Conservation (phyloP, 2,329 filamentous ascomycete species). For the Ophiocordyceps polyrhachis-furcata region DNA sequence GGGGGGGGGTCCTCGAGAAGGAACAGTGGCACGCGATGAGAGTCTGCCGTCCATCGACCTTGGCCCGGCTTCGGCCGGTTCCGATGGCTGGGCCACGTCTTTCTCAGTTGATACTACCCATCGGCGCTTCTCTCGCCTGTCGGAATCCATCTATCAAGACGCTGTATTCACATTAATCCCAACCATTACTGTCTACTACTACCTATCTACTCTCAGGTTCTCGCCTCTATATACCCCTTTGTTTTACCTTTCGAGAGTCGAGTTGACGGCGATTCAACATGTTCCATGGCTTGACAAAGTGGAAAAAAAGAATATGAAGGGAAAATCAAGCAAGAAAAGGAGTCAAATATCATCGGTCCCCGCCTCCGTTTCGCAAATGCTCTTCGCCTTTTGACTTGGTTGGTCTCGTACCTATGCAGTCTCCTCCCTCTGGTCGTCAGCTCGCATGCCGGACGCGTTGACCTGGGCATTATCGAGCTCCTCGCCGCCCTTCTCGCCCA, state of each 20-base stretch:
- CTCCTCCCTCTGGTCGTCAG: background rate
- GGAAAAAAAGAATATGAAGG: background rate
- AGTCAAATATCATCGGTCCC: background rate
- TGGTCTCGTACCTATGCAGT: background rate
- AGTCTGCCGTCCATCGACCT: too few relatives aligned
- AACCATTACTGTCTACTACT: background rate
- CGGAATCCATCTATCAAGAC: background rate
- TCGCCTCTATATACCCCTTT: background rate
- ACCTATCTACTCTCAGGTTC: background rate
- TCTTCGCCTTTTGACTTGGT: background rate
- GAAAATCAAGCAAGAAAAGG: too few relatives aligned
- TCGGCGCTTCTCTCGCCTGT: background rate
- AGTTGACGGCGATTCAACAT: background rate
- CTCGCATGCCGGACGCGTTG: slow-evolving; percentile 30
- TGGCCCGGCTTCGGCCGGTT: too few relatives aligned
- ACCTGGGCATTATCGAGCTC: slow-evolving; percentile 38
- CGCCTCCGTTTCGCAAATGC: background rate
- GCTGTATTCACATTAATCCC: background rate
- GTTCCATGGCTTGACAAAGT: background rate
- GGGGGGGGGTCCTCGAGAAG: background rate
- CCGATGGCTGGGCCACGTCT: too few relatives aligned
- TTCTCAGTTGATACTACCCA: too few relatives aligned
- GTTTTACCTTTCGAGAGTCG: background rate
- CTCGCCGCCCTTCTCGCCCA: slow-evolving; percentile 35
- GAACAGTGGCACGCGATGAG: background rate